Conservation (phyloP, 352 stramenopile genomes). For the Globisporangium sylvaticum region DNA sequence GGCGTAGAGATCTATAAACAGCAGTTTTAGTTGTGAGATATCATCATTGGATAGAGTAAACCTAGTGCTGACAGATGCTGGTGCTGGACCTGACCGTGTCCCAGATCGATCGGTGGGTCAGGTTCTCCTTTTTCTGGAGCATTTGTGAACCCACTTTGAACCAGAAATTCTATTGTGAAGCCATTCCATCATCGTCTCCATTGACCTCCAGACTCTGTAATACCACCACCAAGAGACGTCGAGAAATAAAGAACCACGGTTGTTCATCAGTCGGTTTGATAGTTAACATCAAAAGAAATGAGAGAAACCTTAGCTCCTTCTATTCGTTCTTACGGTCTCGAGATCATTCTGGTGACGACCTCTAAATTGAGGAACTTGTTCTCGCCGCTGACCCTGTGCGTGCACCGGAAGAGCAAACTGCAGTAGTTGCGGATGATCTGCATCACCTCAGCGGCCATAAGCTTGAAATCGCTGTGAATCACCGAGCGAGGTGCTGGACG, state of each 20-base stretch:
- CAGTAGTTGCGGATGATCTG: background rate
- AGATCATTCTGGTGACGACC: background rate
- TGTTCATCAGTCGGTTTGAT: background rate
- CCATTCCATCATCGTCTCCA: background rate
- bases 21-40: background rate
- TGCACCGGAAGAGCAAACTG: background rate
- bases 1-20: background rate
- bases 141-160: background rate
- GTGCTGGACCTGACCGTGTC: background rate
- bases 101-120: background rate
- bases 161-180: background rate
- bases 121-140: background rate
- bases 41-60: background rate
- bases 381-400: background rate
- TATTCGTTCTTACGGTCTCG: background rate
- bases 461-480: background rate
- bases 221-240: background rate
- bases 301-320: background rate
- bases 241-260: background rate
- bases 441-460: background rate
- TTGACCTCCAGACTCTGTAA: background rate
- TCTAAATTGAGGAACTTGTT: background rate
- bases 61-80: slow-evolving; percentile 1
- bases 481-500: background rate
- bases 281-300: background rate